Percentiles rank a stretch among this genome's conserved stretches.
Evolutionary conservation across 2,329 filamentous ascomycete genomes (phyloP).

Genomic region (Aspergillus ochraceus): DNA sequence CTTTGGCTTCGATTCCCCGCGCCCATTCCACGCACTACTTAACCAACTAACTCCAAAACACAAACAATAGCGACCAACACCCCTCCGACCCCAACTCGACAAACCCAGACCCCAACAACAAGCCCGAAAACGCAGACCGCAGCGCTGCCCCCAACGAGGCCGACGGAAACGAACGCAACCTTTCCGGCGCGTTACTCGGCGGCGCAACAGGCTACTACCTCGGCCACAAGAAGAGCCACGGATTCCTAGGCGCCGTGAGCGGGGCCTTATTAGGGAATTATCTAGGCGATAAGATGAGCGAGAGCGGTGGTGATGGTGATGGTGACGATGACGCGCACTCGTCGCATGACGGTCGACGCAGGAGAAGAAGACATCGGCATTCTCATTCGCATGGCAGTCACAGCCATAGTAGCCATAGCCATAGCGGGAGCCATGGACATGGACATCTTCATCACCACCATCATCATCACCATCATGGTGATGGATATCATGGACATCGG

Average conservation of each 20-base stretch:
- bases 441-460: conserved; percentile 13
- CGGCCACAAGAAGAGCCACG: conserved; percentile 58
- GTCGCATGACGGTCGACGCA: background rate
- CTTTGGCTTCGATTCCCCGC: too few species aligned
- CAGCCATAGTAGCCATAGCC: conserved; percentile 17
- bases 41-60: background rate
- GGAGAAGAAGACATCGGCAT: background rate
- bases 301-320: conserved; percentile 29
- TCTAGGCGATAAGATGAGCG: conserved; percentile 55
- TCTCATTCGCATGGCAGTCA: background rate
- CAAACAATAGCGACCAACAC: background rate
- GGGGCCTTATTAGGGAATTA: conserved; percentile 59
- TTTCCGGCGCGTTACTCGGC: conserved; percentile 58
- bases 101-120: background rate
- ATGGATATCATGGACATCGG: conserved; percentile 21
- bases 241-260: conserved; percentile 57
- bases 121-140: conserved; percentile 7
- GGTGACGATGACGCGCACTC: background rate
- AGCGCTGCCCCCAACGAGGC: conserved; percentile 33
- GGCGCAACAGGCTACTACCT: conserved; percentile 58
- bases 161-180: conserved; percentile 54
- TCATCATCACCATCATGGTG: conserved; percentile 18
- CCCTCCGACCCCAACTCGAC: background rate
- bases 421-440: conserved; percentile 14
- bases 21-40: too few species aligned